phyloP scores from a whole-genome alignment of 2,329 filamentous ascomycete genomes.

The Claviceps sp. region DNA sequence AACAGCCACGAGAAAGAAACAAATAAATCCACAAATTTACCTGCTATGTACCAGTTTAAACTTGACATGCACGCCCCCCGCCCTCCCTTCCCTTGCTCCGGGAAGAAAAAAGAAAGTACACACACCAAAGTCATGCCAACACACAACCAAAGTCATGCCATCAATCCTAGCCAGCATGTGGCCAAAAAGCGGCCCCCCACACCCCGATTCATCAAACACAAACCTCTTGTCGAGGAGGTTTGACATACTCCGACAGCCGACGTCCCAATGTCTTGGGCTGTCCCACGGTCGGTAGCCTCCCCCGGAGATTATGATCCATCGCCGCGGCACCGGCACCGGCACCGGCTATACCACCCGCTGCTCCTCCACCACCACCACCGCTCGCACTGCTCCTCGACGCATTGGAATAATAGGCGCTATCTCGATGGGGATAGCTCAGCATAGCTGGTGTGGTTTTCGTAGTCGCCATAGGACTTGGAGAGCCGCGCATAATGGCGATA shows the following conservation, averaged over 20 bases:
- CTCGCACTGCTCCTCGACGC: conserved; percentile 4
- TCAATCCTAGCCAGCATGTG: no score
- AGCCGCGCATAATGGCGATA: background rate
- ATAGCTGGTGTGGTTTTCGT: background rate
- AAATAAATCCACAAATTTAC: no score
- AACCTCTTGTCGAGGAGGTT: conserved; percentile 3
- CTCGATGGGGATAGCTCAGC: background rate
- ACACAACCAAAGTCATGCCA: no score
- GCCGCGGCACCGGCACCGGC: no score
- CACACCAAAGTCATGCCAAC: no score
- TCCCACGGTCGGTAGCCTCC: background rate
- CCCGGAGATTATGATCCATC: no score
- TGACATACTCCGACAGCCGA: conserved; percentile 9
- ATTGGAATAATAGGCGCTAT: conserved; percentile 7
- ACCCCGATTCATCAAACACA: background rate
- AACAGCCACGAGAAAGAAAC: no score
- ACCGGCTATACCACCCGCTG: no score
- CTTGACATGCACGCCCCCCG: no score
- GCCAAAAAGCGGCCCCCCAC: background rate
- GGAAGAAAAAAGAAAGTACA: no score
- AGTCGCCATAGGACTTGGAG: background rate
- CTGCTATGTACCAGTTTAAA: no score
- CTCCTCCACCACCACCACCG: background rate
- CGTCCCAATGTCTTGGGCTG: conserved; percentile 6
- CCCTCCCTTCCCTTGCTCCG: no score